Evolutionary conservation across 768 basidiomycete species (phyloP), one percentile per base, ranked within the genome.

Genomic region (Kwoniella europaea): DNA sequence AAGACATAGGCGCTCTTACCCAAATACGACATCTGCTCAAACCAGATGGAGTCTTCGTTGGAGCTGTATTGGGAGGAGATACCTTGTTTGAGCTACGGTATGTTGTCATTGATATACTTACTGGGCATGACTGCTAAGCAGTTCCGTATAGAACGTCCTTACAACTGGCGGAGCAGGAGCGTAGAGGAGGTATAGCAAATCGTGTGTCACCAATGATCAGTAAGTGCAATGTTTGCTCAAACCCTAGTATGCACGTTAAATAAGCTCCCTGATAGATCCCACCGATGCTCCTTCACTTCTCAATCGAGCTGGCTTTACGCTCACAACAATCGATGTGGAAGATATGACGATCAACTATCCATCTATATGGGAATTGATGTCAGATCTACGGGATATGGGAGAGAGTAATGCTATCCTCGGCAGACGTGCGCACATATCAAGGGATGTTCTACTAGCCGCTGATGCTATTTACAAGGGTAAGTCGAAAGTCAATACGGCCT

Each of bases 131-230:
- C 18, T 16, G 24, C 15, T 63, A 18, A 5, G 35, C 13, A 15
- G 4, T 20, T 22, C 10, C 15, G 15, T 24, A 20, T 74, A 93
- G 96, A 76, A 95, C 97, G 46, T 88, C 95, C 4, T 86, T 99
- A 29, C 97, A 98, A 78, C 87, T 99, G 0, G 96, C 97, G 9
- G 92, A 98, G 85, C 86, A 90, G 22, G 96, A 99, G 77, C 89
- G 94, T 10, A 91, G 96, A 82, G 97, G 97, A 7, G 97, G 97
- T 0, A 91, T 99, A 65, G 94, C 94, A n/a, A 94, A 95, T 6
- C 91, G 93, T 68, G 84, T 99, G 44, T 98, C 96, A 0, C 97
- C 97, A 1, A 98, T 99, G 97, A 94, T 95, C 71, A 92, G 95
- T 94, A 68, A 41, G 87, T 78, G 3, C 2, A 20, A 52, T 63